Evolutionary conservation across 371 early-diverging fungal species (phyloP), one percentile per base, ranked within the genome.

Genomic region (Saksenaea oblongispora): DNA sequence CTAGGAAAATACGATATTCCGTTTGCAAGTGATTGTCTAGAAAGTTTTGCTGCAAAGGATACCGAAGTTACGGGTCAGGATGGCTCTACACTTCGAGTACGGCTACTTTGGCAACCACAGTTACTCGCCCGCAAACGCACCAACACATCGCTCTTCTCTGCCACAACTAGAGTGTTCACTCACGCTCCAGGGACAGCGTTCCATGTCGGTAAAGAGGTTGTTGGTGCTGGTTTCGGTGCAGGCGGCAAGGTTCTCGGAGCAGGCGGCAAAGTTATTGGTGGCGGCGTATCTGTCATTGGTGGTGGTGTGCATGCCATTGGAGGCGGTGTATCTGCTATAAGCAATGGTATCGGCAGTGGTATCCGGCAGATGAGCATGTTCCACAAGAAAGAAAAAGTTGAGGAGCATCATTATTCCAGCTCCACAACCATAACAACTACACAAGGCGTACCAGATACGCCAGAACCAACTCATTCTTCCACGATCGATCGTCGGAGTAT

Each of bases 61-160:
- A 57, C 72, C 8, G 82, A 79, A 31, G 54, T 70, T 31, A 22
- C 55, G 7, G 3, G 79, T 9, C 53, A 63, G 28, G 55, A 56
- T 9, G 72, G 70, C 14, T 73, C 69, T 8, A 67, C 70, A 1
- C 36, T 82, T 5, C 70, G 63, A 4, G 35, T 82, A 5, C 76
- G 78, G 54, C 60, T 82, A 24, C 58, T 77, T 8, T 82, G 82
- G 82, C 74, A 75, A 54, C 82, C 82, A 28, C 76, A 82, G 56
- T 54, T 82, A 2, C 59, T 82, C 24, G 76, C 78, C 26, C 76
- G 76, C 37, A 82, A 79, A 60, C 73, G 77, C 17, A 69, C 69
- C 2, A 63, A 62, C 15, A 79, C 79, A 5, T 63, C 69, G 18
- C 55, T 82, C 24, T 72, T 79, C 56, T 71, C 73, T 36, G 75